Base-by-base conservation (phyloP, 352 stramenopile species). In the Globisporangium carolinianum region DNA sequence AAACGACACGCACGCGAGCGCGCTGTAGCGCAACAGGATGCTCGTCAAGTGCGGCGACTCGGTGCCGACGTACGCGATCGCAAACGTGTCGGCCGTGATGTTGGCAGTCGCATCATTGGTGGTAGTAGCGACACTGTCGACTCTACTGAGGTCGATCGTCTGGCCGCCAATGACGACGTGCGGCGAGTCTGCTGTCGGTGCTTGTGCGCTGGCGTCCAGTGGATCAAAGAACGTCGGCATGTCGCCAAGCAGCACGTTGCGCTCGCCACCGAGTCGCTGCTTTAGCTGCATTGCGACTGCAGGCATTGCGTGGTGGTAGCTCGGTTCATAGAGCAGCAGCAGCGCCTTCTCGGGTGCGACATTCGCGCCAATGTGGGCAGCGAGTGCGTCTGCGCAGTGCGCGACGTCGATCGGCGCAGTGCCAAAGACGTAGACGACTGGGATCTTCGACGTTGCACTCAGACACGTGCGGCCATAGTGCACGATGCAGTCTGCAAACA, bases 401-500 rank as follows among this genome's bases (percentile, higher is more conserved):
- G 67, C 63, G 0, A 82, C 60, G 50, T 95, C 84, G 72, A 93
- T 73, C 8, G 75, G 57, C 8, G 75, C 71, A 57, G 91, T 93
- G 57, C 87, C 87, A 61, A 96, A 95, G 46, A 89, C 84, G 64
- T 98, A 98, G 41, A 98, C 79, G 4, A 98, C 88, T 2, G 92
- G 91, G 50, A 96, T 74, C 41, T 79, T 90, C 35, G 69, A 86
- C 49, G 70, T 91, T 38, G 85, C 75, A 60, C 75, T 87, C 53
- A 98, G 68, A 78, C 93, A 98, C 15, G 91, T 95, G 73, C 94
- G 90, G 17, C 96, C 96, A 75, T 97, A 98, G 69, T 98, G 95
- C 43, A 98, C 77, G 53, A 98, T 79, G 60, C 94, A 86, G 76
- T 98, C 86, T 0, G 95, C 94, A 37, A 87, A 64, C 39, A 98